Percentiles rank a stretch among this genome's conserved stretches.
Evolutionary conservation across 2,329 filamentous ascomycete species (phyloP).

Genomic region (Thelonectria olida): DNA sequence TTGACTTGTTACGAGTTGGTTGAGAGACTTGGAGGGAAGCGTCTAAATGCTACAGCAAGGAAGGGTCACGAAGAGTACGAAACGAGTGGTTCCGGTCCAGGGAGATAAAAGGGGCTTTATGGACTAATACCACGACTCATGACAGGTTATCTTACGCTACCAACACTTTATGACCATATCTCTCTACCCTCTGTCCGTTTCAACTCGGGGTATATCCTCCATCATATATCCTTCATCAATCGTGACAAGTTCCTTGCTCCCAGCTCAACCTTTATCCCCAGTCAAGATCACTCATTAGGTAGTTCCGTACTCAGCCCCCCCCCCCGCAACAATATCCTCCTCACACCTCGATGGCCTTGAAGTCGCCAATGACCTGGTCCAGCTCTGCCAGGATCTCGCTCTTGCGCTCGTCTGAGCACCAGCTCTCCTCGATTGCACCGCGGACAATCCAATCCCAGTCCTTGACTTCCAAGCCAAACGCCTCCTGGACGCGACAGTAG

Average conservation of each 20-base stretch:
- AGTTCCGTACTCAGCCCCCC: not conserved
- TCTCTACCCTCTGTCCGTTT: not conserved
- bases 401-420: conserved; percentile 74
- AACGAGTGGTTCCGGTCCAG: conserved; percentile 3
- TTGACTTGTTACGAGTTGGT: not conserved
- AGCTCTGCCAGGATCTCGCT: conserved; percentile 61
- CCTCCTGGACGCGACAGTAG: conserved; percentile 77
- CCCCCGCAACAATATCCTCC: not conserved
- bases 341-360: conserved; percentile 23
- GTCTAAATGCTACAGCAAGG: too few species aligned
- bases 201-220: not conserved
- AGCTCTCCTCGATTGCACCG: conserved; percentile 73
- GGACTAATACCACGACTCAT: conserved; percentile 11
- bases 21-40: not conserved
- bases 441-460: conserved; percentile 74
- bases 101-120: conserved; percentile 4
- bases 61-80: not conserved
- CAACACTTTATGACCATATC: conserved; percentile 14
- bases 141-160: conserved; percentile 1
- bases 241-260: not conserved
- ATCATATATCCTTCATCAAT: not conserved
- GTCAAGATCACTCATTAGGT: not conserved
- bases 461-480: conserved; percentile 67
- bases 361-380: conserved; percentile 32
- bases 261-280: not conserved